phyloP scores from a whole-genome alignment of 2,329 filamentous ascomycete genomes.

The Claviceps sp. region DNA sequence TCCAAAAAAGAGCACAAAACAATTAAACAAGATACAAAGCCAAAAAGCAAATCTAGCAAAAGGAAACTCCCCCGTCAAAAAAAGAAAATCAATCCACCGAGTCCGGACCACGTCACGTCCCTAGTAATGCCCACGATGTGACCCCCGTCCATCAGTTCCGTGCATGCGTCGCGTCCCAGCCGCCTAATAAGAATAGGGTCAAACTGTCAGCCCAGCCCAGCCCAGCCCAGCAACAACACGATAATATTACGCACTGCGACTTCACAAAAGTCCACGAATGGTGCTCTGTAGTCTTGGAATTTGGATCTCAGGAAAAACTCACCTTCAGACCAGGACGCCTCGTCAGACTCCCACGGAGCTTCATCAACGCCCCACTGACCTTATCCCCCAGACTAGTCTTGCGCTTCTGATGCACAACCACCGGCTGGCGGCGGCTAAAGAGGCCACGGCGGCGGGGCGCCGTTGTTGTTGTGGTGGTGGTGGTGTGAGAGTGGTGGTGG shows the following conservation, averaged over 20 bases:
- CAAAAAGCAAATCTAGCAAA: no score
- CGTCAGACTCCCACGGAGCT: constrained; percentile 57
- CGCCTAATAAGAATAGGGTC: constrained; percentile 32
- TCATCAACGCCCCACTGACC: constrained; percentile 61
- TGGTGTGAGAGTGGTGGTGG: constrained; percentile 16
- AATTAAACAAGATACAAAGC: no score
- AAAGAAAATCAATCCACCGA: no score
- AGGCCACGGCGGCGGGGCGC: constrained; percentile 26
- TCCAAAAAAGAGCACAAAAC: no score
- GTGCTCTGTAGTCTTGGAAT: neutral
- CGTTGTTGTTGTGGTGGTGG: constrained; percentile 25
- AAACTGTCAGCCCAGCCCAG: no score
- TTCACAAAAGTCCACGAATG: no score
- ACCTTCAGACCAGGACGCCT: constrained; percentile 59
- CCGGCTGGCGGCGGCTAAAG: constrained; percentile 26
- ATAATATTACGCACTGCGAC: no score
- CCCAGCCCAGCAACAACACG: no score
- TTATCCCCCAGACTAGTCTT: constrained; percentile 62
- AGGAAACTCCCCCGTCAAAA: no score
- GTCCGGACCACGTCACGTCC: neutral
- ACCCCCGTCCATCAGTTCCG: constrained; percentile 57
- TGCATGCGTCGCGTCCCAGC: constrained; percentile 62
- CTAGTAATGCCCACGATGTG: constrained; percentile 19
- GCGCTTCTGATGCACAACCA: constrained; percentile 49
- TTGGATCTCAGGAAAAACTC: constrained; percentile 7